Conservation (phyloP, 345 rosid species). For the Populus pruinosa region DNA sequence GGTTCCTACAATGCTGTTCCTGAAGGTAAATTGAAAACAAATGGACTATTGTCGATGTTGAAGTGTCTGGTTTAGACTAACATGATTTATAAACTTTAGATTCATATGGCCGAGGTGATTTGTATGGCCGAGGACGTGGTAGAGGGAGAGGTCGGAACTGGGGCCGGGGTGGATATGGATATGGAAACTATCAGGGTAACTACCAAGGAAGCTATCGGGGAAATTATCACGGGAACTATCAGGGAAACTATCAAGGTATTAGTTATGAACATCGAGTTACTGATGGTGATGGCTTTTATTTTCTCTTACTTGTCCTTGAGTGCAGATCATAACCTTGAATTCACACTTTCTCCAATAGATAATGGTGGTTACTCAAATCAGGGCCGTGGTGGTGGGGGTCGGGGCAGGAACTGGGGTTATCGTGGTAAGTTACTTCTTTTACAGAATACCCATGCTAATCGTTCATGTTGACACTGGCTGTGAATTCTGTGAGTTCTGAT, state of each 20-base stretch:
- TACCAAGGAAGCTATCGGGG: neutral
- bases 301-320: neutral
- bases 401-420: slow-evolving; percentile 37
- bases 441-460: neutral
- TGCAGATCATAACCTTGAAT: neutral
- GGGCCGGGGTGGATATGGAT: slow-evolving; percentile 42
- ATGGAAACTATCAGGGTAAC: slow-evolving; percentile 35
- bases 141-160: slow-evolving; percentile 47
- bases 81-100: slow-evolving; percentile 24
- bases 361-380: slow-evolving; percentile 31
- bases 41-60: neutral
- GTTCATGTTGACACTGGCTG: neutral
- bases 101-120: slow-evolving; percentile 46
- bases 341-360: slow-evolving; percentile 14
- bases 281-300: neutral
- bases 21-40: slow-evolving; percentile 52
- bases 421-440: slow-evolving; percentile 33
- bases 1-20: slow-evolving; percentile 45
- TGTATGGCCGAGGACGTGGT: slow-evolving; percentile 38
- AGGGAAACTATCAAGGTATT: slow-evolving; percentile 4
- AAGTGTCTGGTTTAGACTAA: neutral
- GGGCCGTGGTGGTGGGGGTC: slow-evolving; percentile 45
- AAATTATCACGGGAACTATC: neutral
- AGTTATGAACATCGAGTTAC: neutral
- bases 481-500: neutral